Base-by-base conservation (phyloP, 352 stramenopile species). In the Pythium aphanidermatum region DNA sequence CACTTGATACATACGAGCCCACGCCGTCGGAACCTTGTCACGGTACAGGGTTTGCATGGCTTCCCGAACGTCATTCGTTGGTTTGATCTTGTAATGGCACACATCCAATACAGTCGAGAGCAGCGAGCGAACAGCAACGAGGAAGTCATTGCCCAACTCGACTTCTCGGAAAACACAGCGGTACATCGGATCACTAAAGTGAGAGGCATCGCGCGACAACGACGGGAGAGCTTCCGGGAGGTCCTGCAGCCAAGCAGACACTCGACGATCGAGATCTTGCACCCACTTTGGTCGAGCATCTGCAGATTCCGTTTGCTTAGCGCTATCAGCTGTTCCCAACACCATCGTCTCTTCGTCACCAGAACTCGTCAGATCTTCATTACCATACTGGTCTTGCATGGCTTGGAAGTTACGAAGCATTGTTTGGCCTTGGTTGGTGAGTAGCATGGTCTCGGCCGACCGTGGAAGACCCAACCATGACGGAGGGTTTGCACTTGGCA, bases 401-500 rank as follows among this genome's bases (percentile, higher is more conserved):
- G 82, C 50, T 43, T 90, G 77, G 39, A 94, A 72, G 45, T 93
- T 88, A 31, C 79, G 76, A 29, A 95, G 45, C 64, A 83, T 95
- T 6, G 63, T 61, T 29, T 65, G 55, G 17, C 84, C 82, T 49
- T 96, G 75, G 19, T 63, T 83, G 20, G 85, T 86, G 17, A 97
- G 63, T 20, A 97, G 65, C 63, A 93, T 90, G 10, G 63, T 92
- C 59, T 98, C 92, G 1, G 92, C 92, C 1, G 89, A 97, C n/a
- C 75, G 70, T 17, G 88, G 83, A 14, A 98, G 65, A 8, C 91
- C 92, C 36, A 98, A 81, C 92, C 92, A 98, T 11, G 78, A 87
- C 25, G 92, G 92, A 35, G 87, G 78, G 55, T 98, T 98, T 17
- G 77, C 86, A 14, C 74, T 88, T 12, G 91, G 88, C 6, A 98